These are phyloP conservation scores for Blepharisma stoltei DNA, from an alignment of 73 alveolate species.

Conservation along the genomic window DNA sequence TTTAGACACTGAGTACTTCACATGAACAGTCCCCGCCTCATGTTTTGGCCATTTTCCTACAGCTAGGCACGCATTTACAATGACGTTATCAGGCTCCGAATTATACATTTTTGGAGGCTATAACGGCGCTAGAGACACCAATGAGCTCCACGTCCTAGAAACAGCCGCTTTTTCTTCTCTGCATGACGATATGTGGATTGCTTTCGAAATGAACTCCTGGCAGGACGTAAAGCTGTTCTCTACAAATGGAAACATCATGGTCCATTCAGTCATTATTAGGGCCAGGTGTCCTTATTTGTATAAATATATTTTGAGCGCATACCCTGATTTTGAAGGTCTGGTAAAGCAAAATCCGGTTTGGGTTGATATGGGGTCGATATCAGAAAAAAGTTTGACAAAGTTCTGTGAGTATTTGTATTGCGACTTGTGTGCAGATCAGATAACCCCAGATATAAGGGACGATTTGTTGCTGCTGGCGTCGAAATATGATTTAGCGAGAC, in stretches of 20 bases:
- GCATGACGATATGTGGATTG: conserved; percentile 30
- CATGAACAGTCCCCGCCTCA: conserved; percentile 26
- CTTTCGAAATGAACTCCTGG: neutral
- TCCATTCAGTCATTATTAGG: conserved; percentile 24
- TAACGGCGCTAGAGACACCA: conserved; percentile 31
- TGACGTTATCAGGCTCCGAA: conserved; percentile 28
- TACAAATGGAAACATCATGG: neutral
- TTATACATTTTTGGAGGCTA: conserved; percentile 31
- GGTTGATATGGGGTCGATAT: too few relatives aligned
- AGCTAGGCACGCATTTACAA: conserved; percentile 29
- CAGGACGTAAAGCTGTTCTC: neutral
- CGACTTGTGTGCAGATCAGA: conserved; percentile 24
- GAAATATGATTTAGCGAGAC: neutral
- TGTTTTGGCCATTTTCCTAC: conserved; percentile 36
- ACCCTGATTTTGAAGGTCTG: neutral
- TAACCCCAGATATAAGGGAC: conserved; percentile 52
- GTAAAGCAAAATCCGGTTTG: too few relatives aligned
- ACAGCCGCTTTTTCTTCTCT: conserved; percentile 35
- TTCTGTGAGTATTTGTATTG: conserved; percentile 29
- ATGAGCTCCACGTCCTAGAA: conserved; percentile 30
- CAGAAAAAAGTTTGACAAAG: too few relatives aligned
- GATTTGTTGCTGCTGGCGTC: conserved; percentile 42
- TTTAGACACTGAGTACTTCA: conserved; percentile 13
- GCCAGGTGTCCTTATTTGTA: conserved; percentile 25
- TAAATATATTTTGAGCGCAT: neutral